Base-by-base conservation (phyloP, 176 grass and related monocot species). In the Triticum urartu region DNA sequence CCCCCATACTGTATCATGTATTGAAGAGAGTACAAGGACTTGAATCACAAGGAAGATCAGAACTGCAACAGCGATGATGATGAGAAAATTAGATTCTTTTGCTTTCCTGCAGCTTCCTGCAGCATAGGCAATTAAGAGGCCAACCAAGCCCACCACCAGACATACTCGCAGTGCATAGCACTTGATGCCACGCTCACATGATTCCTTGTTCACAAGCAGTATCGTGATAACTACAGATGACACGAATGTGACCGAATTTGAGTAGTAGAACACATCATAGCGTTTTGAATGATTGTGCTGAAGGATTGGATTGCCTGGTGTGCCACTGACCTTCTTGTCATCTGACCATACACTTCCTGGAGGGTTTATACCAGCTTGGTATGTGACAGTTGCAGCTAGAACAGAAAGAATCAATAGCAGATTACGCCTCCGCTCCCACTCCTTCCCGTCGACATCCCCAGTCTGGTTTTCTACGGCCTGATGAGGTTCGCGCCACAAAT, bases 181-280 rank as follows among this genome's bases (percentile, higher is more conserved):
- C 65, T 77, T 82, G 88, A 90, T 90, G 17, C 88, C 88, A 52
- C 30, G 63, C 83, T 82, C 88, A 71, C 21, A 90, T 0, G 88
- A 90, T 82, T 86, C 79, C 54, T 75, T 77, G 21, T 86, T 90
- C 3, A 90, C 43, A 48, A 90, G 79, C 0, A 86, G 21, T 82
- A 86, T 86, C 45, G 58, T 82, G 64, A 82, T 24, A 40, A 42
- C 83, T 2, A 90, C 71, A 71, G 84, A 90, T 71, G 83, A 90
- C 21, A 90, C 50, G 7, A 86, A 90, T 78, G 84, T 71, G 21
- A 71, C 6, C 18, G 79, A 67, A 64, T 90, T 90, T 43, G 84
- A 86, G 79, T 90, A 90, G 64, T 90, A 90, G 79, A 83, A 90
- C 56, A 86, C n/a, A 50, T 56, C 64, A 82, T 90, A 90, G 1